phyloP scores from a whole-genome alignment of 2,329 filamentous ascomycete species.

The Fusarium fracticaudum region DNA sequence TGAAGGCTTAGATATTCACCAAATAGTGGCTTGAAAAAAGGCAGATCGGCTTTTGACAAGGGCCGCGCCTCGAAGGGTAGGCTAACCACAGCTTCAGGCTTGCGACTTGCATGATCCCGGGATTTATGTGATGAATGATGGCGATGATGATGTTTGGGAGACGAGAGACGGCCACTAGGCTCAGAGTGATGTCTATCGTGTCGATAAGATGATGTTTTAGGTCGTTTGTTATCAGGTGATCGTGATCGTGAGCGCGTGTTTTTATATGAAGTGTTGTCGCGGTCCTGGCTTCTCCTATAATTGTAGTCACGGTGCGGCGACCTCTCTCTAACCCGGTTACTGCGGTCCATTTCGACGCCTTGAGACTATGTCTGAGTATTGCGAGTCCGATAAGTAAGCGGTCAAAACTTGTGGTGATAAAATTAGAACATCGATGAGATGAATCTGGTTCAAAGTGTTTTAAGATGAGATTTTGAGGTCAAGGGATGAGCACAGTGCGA shows the following conservation, averaged over 20 bases:
- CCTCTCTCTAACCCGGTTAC: slow-evolving; percentile 25
- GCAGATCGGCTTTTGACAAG: slow-evolving; percentile 76
- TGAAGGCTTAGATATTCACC: slow-evolving; percentile 89
- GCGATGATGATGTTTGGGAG: slow-evolving; percentile 24
- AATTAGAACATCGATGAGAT: not conserved
- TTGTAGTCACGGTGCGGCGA: slow-evolving; percentile 36
- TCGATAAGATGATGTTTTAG: slow-evolving; percentile 28
- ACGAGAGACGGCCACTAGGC: slow-evolving; percentile 21
- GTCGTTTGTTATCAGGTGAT: slow-evolving; percentile 33
- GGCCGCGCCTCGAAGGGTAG: slow-evolving; percentile 74
- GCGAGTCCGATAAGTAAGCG: not conserved
- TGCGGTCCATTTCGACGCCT: slow-evolving; percentile 23
- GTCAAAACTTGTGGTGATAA: not conserved
- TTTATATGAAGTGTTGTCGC: slow-evolving; percentile 12
- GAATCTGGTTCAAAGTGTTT: slow-evolving; percentile 14
- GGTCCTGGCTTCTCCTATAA: slow-evolving; percentile 30
- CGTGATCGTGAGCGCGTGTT: slow-evolving; percentile 38
- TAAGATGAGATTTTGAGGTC: slow-evolving; percentile 31
- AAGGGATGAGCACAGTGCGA: slow-evolving; percentile 39
- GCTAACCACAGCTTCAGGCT: slow-evolving; percentile 8
- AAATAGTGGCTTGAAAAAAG: slow-evolving; percentile 75
- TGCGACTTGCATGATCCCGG: slow-evolving; percentile 27
- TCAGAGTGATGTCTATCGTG: slow-evolving; percentile 24
- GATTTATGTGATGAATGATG: slow-evolving; percentile 41
- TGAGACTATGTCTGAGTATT: not conserved